phyloP scores from a whole-genome alignment of 2,329 filamentous ascomycete species.

The Fusarium oxysporum region DNA sequence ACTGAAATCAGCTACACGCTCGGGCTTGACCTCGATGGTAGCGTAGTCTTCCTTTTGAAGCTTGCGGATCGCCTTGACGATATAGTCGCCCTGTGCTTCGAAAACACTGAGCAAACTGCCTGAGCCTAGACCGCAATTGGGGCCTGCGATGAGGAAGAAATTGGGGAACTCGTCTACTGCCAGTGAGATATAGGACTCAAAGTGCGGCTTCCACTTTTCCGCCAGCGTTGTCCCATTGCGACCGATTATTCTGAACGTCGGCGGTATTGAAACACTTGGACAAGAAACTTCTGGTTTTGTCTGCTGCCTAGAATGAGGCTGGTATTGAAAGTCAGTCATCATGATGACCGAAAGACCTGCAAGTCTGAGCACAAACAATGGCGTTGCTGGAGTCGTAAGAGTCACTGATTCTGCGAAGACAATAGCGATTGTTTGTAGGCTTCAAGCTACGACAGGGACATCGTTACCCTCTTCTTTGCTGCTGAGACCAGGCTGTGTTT shows the following conservation, averaged over 20 bases:
- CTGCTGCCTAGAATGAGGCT: too few species aligned
- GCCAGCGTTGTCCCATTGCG: background rate
- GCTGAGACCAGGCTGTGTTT: too few species aligned
- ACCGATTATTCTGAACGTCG: rapidly evolving
- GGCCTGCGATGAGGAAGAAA: background rate
- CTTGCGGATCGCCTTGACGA: background rate
- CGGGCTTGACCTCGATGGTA: background rate
- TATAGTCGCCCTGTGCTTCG: background rate
- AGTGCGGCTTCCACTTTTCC: background rate
- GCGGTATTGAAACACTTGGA: too few species aligned
- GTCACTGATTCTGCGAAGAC: too few species aligned
- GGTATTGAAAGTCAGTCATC: too few species aligned
- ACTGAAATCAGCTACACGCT: background rate
- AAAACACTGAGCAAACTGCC: background rate
- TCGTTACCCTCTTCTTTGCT: too few species aligned
- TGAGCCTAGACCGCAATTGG: background rate
- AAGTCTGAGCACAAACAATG: too few species aligned
- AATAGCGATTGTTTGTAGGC: too few species aligned
- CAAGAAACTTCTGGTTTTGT: too few species aligned
- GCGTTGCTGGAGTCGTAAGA: too few species aligned
- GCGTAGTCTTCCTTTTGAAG: background rate
- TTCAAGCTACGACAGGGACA: too few species aligned
- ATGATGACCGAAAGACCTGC: too few species aligned
- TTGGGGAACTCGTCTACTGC: background rate
- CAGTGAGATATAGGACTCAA: background rate